phyloP scores from a whole-genome alignment of 176 grass and related monocot genomes.

The Hsuehochloa calcarea region DNA sequence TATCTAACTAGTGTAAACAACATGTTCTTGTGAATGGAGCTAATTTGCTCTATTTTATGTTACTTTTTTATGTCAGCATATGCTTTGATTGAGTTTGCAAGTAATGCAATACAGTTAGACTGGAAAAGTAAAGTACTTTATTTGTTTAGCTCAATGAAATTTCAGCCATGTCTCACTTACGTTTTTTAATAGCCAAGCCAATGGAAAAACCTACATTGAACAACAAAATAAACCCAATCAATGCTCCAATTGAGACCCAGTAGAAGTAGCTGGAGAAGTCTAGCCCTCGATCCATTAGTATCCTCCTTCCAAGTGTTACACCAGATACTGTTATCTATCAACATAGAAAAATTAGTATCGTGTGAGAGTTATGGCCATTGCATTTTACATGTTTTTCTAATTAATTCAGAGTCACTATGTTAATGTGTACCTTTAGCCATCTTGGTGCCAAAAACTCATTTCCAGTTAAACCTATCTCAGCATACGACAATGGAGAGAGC shows the following conservation, averaged over 20 bases:
- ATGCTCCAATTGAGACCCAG: conserved; percentile 77
- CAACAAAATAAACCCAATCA: conserved; percentile 58
- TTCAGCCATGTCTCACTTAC: conserved; percentile 26
- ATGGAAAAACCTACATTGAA: conserved; percentile 65
- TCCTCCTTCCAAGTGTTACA: conserved; percentile 48
- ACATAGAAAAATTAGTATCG: background rate
- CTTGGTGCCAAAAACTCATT: conserved; percentile 85
- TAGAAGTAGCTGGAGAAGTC: conserved; percentile 68
- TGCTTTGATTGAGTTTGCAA: background rate
- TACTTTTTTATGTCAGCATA: background rate
- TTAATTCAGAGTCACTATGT: background rate
- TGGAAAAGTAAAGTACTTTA: background rate
- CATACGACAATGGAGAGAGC: conserved; percentile 75
- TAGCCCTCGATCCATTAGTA: conserved; percentile 57
- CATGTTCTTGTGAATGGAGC: background rate
- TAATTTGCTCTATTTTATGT: background rate
- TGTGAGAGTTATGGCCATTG: background rate
- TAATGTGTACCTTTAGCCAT: conserved; percentile 72
- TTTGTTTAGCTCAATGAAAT: background rate
- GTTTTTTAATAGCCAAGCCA: conserved; percentile 59
- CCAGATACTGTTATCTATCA: conserved; percentile 39
- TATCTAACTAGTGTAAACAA: background rate
- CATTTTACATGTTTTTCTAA: background rate
- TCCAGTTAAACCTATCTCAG: conserved; percentile 70
- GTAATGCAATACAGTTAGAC: background rate